phyloP scores from a whole-genome alignment of 768 basidiomycete genomes.

The Rhodotorula taiwanensis region DNA sequence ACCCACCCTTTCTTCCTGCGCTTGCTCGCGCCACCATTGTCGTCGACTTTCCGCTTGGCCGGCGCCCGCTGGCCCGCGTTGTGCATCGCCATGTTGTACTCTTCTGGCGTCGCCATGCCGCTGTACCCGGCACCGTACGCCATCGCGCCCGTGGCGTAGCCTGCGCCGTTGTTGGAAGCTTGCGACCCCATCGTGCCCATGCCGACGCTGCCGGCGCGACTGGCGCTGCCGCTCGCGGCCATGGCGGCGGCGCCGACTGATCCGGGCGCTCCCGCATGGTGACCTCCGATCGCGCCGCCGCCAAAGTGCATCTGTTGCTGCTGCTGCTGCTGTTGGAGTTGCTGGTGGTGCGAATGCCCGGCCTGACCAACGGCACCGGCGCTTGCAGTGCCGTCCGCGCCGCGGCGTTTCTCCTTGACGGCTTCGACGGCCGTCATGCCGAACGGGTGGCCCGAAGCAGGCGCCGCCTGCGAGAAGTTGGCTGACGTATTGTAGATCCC shows the following conservation, averaged over 20 bases:
- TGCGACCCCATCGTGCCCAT: not conserved
- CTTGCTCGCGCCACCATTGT: constrained; percentile 15
- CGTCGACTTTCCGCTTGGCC: constrained; percentile 30
- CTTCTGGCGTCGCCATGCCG: constrained; percentile 1
- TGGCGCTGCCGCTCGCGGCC: constrained; percentile 8
- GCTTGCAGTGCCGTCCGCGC: not conserved
- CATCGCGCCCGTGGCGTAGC: not conserved
- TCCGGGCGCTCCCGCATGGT: not conserved
- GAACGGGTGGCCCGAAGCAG: constrained; percentile 10
- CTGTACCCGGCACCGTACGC: not conserved
- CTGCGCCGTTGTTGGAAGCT: too few species aligned
- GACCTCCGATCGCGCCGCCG: not conserved
- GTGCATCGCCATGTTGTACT: constrained; percentile 10
- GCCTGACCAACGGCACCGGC: not conserved
- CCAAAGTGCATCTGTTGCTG: not conserved
- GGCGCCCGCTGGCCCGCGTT: constrained; percentile 1
- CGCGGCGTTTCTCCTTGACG: constrained; percentile 20
- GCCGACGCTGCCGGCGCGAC: constrained; percentile 11
- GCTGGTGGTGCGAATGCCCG: too few species aligned
- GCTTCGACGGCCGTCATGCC: constrained; percentile 17
- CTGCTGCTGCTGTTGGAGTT: too few species aligned
- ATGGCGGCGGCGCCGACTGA: not conserved
- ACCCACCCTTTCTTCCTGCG: constrained; percentile 35
- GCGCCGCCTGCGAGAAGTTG: too few species aligned
- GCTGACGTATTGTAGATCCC: constrained; percentile 11